Conservation (phyloP, 306 rosid genomes). For the Lathyrus oleraceus region DNA sequence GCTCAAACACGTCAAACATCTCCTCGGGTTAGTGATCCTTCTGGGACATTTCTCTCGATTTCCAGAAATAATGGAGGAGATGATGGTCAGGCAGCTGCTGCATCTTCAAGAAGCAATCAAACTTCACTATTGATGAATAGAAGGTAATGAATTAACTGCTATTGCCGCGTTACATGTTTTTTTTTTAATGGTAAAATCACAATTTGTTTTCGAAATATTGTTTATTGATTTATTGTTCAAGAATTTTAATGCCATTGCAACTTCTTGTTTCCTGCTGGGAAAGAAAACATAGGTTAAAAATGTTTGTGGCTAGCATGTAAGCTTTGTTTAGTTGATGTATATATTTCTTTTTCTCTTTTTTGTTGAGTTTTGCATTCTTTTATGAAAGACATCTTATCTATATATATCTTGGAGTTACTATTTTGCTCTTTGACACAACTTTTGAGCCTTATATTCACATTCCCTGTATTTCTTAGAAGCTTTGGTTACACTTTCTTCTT, state of each 20-base stretch:
- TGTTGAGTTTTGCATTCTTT: not conserved
- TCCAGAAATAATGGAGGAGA: constrained; percentile 72
- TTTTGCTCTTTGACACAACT: not conserved
- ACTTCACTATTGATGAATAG: constrained; percentile 52
- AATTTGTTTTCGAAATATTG: not conserved
- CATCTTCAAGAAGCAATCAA: constrained; percentile 55
- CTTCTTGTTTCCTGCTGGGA: constrained; percentile 3
- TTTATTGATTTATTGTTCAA: not conserved
- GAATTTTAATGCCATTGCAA: constrained; percentile 11
- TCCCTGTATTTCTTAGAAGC: not conserved
- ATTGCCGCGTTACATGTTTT: constrained; percentile 29
- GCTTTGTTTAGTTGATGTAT: constrained; percentile 15
- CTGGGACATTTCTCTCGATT: constrained; percentile 63
- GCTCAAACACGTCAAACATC: constrained; percentile 72
- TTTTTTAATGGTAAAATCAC: not conserved
- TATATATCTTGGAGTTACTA: not conserved
- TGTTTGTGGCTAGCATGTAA: constrained; percentile 4
- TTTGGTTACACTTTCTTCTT: not conserved
- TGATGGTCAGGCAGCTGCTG: constrained; percentile 52
- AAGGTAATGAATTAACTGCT: constrained; percentile 60
- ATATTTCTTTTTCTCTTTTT: not conserved
- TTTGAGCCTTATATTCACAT: not conserved
- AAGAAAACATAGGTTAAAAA: constrained; percentile 2
- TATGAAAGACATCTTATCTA: constrained; percentile 6
- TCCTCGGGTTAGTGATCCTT: constrained; percentile 69